Base-by-base conservation (phyloP, 1,139 yeast species). In the Geotrichum citri-aurantii region DNA sequence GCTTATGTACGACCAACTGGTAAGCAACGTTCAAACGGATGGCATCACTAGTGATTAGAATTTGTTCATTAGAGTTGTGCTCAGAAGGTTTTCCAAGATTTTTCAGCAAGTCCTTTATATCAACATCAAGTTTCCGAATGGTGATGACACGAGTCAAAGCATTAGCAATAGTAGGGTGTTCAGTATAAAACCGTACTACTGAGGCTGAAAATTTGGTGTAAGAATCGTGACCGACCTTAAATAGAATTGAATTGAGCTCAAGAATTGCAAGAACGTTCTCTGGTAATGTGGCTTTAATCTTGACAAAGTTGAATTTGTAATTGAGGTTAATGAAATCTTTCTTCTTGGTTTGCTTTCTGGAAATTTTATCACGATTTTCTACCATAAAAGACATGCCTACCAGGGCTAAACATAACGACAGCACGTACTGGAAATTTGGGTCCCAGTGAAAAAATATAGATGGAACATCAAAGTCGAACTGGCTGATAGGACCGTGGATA, bases 1-100 rank as follows among this genome's bases (percentile, higher is more conserved):
- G 81, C 11, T 82, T 80, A 69, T 85, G 86, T 61, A 86, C 81
- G 58, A 84, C 75, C 66, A 84, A 84, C 61, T 83, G 83, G 66
- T 83, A 83, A 0, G 90, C 88, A 55, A 85, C 67, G 37, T 73
- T 71, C 57, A 77, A 58, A n/a, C 76, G 66, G 62, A 77, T 58
- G 1, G 72, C 73, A 8, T 71, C 72, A 26, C 71, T 65, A 14
- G 67, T 65, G 46, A 75, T 53, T 3, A 62, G 58, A 42, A 72
- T 56, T 50, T 68, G 63, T 37, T 60, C 64, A n/a, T 54, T 59
- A 2, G 24, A 46, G 14, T 60, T 54, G n/a, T 49, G 48, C 10
- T 40, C 53, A 42, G 51, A 49, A 17, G 62, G 57, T 3, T 48
- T 17, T 21, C 55, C 55, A 24, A 55, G 52, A 23, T 62, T 56